phyloP scores from a whole-genome alignment of 176 grass and related monocot species.

The Triticum urartu region DNA sequence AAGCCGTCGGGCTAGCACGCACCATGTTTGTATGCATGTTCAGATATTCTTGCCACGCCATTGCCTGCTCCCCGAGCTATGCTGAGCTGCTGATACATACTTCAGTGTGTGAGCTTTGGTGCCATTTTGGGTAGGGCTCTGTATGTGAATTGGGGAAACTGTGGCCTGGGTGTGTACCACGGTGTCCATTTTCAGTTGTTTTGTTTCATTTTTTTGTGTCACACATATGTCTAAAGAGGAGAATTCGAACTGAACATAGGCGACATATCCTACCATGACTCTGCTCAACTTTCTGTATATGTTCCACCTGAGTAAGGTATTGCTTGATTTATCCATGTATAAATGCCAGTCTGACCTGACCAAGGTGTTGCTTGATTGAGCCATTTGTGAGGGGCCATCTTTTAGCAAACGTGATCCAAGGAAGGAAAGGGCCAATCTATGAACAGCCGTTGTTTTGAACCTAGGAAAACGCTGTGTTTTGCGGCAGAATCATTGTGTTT shows the following conservation, averaged over 20 bases:
- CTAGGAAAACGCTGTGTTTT: neutral
- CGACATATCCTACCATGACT: neutral
- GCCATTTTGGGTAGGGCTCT: conserved; percentile 27
- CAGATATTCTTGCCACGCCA: conserved; percentile 1
- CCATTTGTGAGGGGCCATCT: neutral
- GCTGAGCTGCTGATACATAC: neutral
- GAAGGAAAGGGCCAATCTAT: neutral
- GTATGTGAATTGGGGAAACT: conserved; percentile 13
- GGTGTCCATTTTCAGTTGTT: conserved; percentile 32
- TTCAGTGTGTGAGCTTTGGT: conserved; percentile 19
- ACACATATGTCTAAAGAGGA: conserved; percentile 37
- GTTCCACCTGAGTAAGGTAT: neutral
- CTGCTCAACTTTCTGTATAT: neutral
- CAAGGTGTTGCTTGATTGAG: neutral
- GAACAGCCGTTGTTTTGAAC: neutral
- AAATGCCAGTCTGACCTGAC: neutral
- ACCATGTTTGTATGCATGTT: neutral
- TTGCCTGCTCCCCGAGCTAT: neutral
- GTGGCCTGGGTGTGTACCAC: conserved; percentile 18
- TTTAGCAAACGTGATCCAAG: neutral
- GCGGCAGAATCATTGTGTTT: neutral
- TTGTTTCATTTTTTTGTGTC: conserved; percentile 29
- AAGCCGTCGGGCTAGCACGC: conserved; percentile 24
- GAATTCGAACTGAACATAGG: conserved; percentile 1
- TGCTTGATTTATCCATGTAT: neutral